These are phyloP conservation scores for Sphaerulina musiva DNA, from an alignment of 2,329 filamentous ascomycete species.

Conservation along the genomic window DNA sequence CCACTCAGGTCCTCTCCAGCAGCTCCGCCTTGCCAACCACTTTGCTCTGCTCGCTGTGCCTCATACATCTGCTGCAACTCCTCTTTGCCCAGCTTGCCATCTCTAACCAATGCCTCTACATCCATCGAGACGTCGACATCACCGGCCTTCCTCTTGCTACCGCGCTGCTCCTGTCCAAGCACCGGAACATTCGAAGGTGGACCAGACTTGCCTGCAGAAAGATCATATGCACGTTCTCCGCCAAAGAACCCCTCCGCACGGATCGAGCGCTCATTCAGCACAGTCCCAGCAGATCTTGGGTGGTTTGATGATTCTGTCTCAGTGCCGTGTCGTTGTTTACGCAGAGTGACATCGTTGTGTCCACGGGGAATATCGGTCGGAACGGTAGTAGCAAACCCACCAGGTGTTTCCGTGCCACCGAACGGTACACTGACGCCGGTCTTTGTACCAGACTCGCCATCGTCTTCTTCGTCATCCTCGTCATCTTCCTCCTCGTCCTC, in stretches of 20 bases:
- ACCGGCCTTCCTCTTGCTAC: slow-evolving; percentile 84
- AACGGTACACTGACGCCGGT: slow-evolving; percentile 63
- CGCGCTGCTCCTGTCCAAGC: slow-evolving; percentile 69
- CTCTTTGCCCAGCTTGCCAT: slow-evolving; percentile 77
- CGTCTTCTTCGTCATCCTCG: slow-evolving; percentile 65
- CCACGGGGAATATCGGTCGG: slow-evolving; percentile 72
- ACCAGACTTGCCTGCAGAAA: slow-evolving; percentile 41
- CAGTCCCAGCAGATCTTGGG: slow-evolving; percentile 76
- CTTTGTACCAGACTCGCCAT: slow-evolving; percentile 50
- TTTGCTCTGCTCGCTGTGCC: slow-evolving; percentile 55
- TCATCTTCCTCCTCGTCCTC: slow-evolving; percentile 56
- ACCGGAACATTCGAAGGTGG: slow-evolving; percentile 56
- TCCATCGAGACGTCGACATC: slow-evolving; percentile 92
- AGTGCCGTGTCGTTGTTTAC: slow-evolving; percentile 76
- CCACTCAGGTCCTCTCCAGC: slow-evolving; percentile 87
- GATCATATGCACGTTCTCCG: slow-evolving; percentile 86
- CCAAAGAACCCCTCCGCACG: slow-evolving; percentile 91
- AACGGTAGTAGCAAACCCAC: slow-evolving; percentile 71
- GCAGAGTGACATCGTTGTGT: slow-evolving; percentile 80
- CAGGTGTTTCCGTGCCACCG: slow-evolving; percentile 67
- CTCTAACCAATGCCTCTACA: slow-evolving; percentile 66
- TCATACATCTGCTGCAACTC: slow-evolving; percentile 77
- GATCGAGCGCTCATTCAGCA: slow-evolving; percentile 82
- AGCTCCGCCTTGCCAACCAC: slow-evolving; percentile 54
- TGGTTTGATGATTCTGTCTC: slow-evolving; percentile 76